phyloP scores from a whole-genome alignment of 2,329 filamentous ascomycete genomes.

The Pseudocercospora macadamiae region DNA sequence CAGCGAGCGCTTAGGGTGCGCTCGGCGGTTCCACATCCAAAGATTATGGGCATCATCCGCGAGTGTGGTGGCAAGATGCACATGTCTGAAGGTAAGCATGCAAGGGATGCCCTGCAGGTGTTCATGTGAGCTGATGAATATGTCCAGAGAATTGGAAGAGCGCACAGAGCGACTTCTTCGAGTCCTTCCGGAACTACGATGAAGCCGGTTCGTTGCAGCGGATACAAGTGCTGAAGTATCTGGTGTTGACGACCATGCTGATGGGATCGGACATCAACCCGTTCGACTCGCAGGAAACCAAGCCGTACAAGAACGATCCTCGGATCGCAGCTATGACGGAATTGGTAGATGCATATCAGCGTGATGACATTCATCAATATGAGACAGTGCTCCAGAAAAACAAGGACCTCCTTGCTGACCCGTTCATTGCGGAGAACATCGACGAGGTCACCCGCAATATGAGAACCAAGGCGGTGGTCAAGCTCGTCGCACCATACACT shows the following conservation, averaged over 20 bases:
- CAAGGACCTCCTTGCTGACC: conserved; percentile 84
- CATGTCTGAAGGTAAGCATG: conserved; percentile 76
- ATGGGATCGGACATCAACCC: conserved; percentile 99
- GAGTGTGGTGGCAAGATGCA: conserved; percentile 99
- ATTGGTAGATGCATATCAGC: conserved; percentile 93
- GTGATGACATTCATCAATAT: conserved; percentile 90
- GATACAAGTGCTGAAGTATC: conserved; percentile 96
- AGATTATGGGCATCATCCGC: conserved; percentile 98
- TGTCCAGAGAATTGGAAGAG: conserved; percentile 88
- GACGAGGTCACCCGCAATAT: conserved; percentile 98
- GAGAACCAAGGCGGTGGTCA: conserved; percentile 92
- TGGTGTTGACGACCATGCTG: conserved; percentile 95
- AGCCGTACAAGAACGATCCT: conserved; percentile 94
- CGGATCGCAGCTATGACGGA: conserved; percentile 97
- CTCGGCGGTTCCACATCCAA: conserved; percentile 96
- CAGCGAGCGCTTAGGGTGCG: conserved; percentile 87
- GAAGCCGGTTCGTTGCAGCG: conserved; percentile 94
- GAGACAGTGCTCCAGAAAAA: conserved; percentile 85
- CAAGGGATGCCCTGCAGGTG: conserved; percentile 29
- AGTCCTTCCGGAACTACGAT: conserved; percentile 98
- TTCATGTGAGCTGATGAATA: conserved; percentile 28
- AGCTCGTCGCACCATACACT: conserved; percentile 92
- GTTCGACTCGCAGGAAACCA: conserved; percentile 97
- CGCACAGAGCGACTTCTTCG: conserved; percentile 96
- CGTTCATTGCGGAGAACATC: conserved; percentile 98